Evolutionary conservation across 192 early-diverging fungal species (phyloP).

Genomic region (Coemansia sp.): DNA sequence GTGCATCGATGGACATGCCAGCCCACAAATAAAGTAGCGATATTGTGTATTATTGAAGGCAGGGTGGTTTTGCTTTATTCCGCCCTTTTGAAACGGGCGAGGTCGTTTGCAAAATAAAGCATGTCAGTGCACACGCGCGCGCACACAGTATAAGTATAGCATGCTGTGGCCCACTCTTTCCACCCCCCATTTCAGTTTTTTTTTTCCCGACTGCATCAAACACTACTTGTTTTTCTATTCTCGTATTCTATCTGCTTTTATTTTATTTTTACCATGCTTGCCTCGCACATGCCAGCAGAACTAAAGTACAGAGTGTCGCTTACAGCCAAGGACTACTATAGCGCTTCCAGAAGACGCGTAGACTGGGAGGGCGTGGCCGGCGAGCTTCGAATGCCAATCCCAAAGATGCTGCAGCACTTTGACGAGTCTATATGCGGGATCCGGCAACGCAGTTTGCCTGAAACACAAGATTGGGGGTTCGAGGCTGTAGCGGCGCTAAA

Average conservation of each 20-base stretch:
- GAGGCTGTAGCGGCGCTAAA: constrained; percentile 34
- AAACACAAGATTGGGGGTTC: constrained; percentile 17
- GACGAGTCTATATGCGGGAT: constrained; percentile 12
- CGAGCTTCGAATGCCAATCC: constrained; percentile 24
- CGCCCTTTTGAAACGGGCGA: neutral
- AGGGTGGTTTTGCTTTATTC: neutral
- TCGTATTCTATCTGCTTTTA: neutral
- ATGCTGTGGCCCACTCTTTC: neutral
- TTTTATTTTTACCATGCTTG: neutral
- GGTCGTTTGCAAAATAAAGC: neutral
- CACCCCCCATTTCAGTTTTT: neutral
- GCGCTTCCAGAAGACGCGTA: constrained; percentile 3
- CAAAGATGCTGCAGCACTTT: constrained; percentile 20
- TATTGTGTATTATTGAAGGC: neutral
- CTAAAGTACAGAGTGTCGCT: constrained; percentile 3
- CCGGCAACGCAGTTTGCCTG: constrained; percentile 7
- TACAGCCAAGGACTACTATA: constrained; percentile 1
- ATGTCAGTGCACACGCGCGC: neutral
- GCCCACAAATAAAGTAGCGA: neutral
- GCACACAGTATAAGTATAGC: neutral
- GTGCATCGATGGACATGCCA: neutral
- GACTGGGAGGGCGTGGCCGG: constrained; percentile 36
- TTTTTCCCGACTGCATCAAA: neutral
- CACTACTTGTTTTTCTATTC: neutral
- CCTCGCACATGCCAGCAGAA: neutral